These are phyloP conservation scores for Diplodia corticola DNA, from an alignment of 2,329 filamentous ascomycete genomes.

Conservation along the genomic window DNA sequence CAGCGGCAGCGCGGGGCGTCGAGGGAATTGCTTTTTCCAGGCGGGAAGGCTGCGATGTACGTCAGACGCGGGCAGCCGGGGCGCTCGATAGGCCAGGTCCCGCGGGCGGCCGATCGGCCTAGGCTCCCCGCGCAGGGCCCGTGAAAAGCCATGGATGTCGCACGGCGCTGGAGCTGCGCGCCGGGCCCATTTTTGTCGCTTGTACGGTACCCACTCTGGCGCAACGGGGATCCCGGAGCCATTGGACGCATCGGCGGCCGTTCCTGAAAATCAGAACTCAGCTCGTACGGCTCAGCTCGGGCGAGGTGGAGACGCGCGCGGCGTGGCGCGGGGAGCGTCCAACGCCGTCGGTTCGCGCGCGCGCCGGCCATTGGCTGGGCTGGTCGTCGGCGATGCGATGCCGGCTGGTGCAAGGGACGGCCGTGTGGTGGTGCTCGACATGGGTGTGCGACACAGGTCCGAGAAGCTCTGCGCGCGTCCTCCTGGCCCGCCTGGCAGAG, in stretches of 20 bases:
- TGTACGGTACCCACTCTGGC: constrained; percentile 14
- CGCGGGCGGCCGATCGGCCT: constrained; percentile 1
- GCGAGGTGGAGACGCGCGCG: constrained; percentile 10
- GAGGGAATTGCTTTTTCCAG: constrained; percentile 1
- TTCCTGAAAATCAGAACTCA: constrained; percentile 16
- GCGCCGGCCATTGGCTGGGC: constrained; percentile 2
- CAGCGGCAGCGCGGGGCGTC: neutral
- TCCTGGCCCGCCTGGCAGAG: neutral
- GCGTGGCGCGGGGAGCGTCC: neutral
- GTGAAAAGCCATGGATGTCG: constrained; percentile 2
- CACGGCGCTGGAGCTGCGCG: constrained; percentile 2
- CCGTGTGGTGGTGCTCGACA: neutral
- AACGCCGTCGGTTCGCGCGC: constrained; percentile 1
- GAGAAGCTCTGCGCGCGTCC: neutral
- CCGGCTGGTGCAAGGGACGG: constrained; percentile 10
- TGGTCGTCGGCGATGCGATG: neutral
- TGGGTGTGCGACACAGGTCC: neutral
- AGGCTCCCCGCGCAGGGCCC: neutral
- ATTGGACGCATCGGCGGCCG: constrained; percentile 14
- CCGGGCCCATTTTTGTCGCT: constrained; percentile 5
- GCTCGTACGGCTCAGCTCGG: constrained; percentile 12
- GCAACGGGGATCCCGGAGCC: constrained; percentile 16
- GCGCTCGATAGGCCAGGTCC: neutral
- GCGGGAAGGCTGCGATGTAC: neutral
- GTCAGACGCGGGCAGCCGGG: neutral